Evolutionary conservation across 164 flowering plant species (phyloP), one percentile per base, ranked within the genome.

Genomic region (Vitis amurensis): DNA sequence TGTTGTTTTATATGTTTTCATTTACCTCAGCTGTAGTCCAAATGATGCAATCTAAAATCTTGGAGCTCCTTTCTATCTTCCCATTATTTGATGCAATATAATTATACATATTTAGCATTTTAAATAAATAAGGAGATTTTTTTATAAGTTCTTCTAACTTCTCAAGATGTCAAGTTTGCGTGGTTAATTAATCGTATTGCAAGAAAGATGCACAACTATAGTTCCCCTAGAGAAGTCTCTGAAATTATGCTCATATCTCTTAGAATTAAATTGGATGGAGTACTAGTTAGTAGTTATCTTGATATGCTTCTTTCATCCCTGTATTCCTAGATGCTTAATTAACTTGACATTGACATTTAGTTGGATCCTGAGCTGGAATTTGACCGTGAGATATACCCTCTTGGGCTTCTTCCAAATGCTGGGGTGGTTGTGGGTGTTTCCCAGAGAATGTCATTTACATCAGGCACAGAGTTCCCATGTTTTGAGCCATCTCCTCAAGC

Each of bases 281-380:
- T 9, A 37, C 14, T 23, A 8, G 52, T 13, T 49, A 17, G 2
- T 48, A 23, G 14, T 13, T 63, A 6, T 47, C 3, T 15, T 63
- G 37, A 31, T 55, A 11, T 44, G 27, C 8, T 29, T 17, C 16
- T 67, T 17, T 47, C 9, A 13, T 15, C 16, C 31, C 14, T 68
- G 5, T 63, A 19, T 23, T 12, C 11, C 50, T 17, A 47, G 29
- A 16, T 66, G 52, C 11, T 70, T 19, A 55, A 50, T 6, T 71
- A 56, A 68, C 71, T 48, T 59, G 63, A 13, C 27, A 63, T 69
- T 62, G 52, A 51, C 61, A 69, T 65, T 59, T 78, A 95, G 99
- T 80, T 95, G 94, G 99, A 95, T 70, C 99, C 99, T 50, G 99
- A 95, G 81, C 86, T 93, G 83, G 99, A 95, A 84, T 95, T 95